Conservation (phyloP, 257 asterid species). For the Phtheirospermum japonicum region DNA sequence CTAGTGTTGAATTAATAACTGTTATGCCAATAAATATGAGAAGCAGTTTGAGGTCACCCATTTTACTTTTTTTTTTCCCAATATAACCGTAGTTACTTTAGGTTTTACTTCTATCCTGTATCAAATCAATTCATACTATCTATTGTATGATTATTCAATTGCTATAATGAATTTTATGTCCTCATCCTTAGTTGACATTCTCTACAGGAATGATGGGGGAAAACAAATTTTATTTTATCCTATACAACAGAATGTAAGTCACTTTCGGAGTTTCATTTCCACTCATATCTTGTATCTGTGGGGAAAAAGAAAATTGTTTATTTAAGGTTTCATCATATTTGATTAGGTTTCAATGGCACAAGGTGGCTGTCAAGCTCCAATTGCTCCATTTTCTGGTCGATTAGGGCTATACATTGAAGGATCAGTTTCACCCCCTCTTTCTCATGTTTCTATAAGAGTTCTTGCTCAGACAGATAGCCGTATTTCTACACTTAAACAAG, state of each 20-base stretch:
- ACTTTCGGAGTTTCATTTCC: constrained; percentile 27
- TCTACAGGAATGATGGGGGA: constrained; percentile 60
- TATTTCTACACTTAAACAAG: constrained; percentile 60
- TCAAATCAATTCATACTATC: not conserved
- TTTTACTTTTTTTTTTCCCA: not conserved
- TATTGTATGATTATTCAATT: constrained; percentile 7
- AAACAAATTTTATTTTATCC: constrained; percentile 80
- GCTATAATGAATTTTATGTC: constrained; percentile 23
- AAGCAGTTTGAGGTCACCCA: not conserved
- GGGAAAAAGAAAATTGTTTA: constrained; percentile 2
- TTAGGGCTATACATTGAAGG: constrained; percentile 86
- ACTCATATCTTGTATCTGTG: constrained; percentile 11
- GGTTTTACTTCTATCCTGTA: constrained; percentile 13
- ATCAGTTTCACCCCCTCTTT: constrained; percentile 87
- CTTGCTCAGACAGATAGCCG: constrained; percentile 68
- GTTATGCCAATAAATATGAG: constrained; percentile 3
- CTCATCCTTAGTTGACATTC: constrained; percentile 29
- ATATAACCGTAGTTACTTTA: not conserved
- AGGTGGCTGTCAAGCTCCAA: constrained; percentile 81
- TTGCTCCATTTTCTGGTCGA: constrained; percentile 77
- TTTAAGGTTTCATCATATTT: constrained; percentile 30
- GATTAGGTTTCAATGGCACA: constrained; percentile 59
- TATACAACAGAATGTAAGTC: constrained; percentile 66
- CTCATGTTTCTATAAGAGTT: constrained; percentile 66
- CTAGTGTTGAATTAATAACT: constrained; percentile 2